Conservation (phyloP, 2,329 filamentous ascomycete genomes). For the Sphaerostilbella broomeana region DNA sequence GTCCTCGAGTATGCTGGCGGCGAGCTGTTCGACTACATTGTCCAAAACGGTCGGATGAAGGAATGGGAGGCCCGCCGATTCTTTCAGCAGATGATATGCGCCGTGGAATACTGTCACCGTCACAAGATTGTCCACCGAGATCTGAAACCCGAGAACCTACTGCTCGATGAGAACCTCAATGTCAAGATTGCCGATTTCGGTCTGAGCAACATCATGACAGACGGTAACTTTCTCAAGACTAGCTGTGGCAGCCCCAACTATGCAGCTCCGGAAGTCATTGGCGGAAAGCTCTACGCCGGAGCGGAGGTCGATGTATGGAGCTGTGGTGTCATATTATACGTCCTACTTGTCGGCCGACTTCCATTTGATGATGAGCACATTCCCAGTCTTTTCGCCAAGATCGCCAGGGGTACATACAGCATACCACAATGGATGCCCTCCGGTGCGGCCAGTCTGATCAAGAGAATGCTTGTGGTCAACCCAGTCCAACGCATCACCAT, state of each 20-base stretch:
- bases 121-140: slow-evolving; percentile 99
- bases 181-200: slow-evolving; percentile 99
- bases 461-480: slow-evolving; percentile 91
- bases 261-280: slow-evolving; percentile 94
- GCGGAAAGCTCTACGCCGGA: slow-evolving; percentile 92
- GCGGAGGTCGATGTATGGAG: slow-evolving; percentile 99
- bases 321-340: slow-evolving; percentile 84
- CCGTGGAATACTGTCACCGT: slow-evolving; percentile 96
- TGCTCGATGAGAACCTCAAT: slow-evolving; percentile 91
- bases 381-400: slow-evolving; percentile 94
- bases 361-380: slow-evolving; percentile 99
- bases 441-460: slow-evolving; percentile 75
- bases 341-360: slow-evolving; percentile 71
- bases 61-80: slow-evolving; percentile 93
- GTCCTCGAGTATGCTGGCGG: slow-evolving; percentile 95
- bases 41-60: slow-evolving; percentile 84
- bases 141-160: slow-evolving; percentile 91
- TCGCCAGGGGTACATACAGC: slow-evolving; percentile 86
- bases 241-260: slow-evolving; percentile 98
- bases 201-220: slow-evolving; percentile 99
- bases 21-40: slow-evolving; percentile 97
- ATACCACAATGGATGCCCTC: slow-evolving; percentile 86
- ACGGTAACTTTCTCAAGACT: slow-evolving; percentile 97
- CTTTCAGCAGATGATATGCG: slow-evolving; percentile 98
- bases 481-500: slow-evolving; percentile 92